phyloP scores from a whole-genome alignment of 345 rosid species.

The Punica granatum region DNA sequence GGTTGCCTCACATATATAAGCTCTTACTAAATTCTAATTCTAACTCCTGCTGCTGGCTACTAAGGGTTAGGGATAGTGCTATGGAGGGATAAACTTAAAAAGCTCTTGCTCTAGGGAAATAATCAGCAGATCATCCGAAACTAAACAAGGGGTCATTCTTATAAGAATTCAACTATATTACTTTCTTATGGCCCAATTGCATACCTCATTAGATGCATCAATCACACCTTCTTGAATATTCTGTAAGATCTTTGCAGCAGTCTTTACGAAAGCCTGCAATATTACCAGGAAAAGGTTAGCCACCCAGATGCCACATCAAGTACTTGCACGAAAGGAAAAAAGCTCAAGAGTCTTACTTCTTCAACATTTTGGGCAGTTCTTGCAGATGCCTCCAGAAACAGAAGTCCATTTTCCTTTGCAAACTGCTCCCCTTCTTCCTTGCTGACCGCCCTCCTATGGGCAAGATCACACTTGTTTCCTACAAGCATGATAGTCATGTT shows the following conservation, averaged over 20 bases:
- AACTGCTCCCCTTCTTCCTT: constrained; percentile 98
- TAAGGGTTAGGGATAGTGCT: too few species aligned
- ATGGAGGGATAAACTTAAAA: not conserved
- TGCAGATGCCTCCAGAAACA: constrained; percentile 95
- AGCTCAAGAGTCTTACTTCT: constrained; percentile 41
- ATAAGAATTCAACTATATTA: not conserved
- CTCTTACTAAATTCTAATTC: too few species aligned
- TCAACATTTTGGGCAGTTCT: constrained; percentile 97
- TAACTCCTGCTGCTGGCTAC: too few species aligned
- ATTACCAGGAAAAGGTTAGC: not conserved
- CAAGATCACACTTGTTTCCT: constrained; percentile 90
- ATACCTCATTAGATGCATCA: constrained; percentile 88
- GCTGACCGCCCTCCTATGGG: constrained; percentile 87
- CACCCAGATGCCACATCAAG: not conserved
- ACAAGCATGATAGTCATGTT: constrained; percentile 89
- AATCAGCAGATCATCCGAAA: not conserved
- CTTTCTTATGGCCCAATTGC: not conserved
- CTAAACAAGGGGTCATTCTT: not conserved
- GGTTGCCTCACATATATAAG: too few species aligned
- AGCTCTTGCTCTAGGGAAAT: not conserved
- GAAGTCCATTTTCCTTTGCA: constrained; percentile 86
- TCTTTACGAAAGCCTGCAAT: constrained; percentile 75
- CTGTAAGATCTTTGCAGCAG: constrained; percentile 87
- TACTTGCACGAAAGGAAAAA: not conserved
- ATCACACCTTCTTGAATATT: constrained; percentile 84